Conservation (phyloP, 2,329 filamentous ascomycete genomes). For the Botrytis squamosa region DNA sequence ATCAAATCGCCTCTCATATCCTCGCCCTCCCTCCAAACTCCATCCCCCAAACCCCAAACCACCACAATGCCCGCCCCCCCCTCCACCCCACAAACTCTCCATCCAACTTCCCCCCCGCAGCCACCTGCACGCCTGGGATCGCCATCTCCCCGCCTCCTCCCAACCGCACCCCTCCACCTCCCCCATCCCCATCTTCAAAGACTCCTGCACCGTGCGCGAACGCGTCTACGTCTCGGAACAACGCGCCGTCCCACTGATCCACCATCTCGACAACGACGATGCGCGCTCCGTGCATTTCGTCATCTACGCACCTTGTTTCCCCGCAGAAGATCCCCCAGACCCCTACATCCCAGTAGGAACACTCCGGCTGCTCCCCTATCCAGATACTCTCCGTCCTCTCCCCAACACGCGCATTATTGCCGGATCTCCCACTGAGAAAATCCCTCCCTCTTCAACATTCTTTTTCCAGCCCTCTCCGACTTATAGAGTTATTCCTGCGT, state of each 20-base stretch:
- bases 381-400: background rate
- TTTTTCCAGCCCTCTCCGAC: conserved; percentile 15
- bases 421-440: background rate
- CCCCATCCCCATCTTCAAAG: background rate
- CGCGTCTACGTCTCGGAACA: conserved; percentile 19
- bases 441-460: background rate
- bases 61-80: background rate
- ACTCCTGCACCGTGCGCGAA: conserved; percentile 10
- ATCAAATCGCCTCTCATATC: background rate
- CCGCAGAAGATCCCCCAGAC: background rate
- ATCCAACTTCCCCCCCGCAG: conserved; percentile 2
- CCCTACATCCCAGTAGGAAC: background rate
- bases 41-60: background rate
- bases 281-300: conserved; percentile 16
- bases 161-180: background rate
- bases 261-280: conserved; percentile 17
- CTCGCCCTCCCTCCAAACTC: background rate
- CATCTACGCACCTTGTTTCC: background rate
- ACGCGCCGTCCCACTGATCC: background rate
- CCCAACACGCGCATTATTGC: background rate
- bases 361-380: conserved; percentile 4
- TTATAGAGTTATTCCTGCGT: conserved; percentile 38
- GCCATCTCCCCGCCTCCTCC: background rate
- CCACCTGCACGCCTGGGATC: background rate
- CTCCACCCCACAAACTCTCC: background rate